Evolutionary conservation across 257 asterid genomes (phyloP).

Genomic region (Orobanche coerulescens): DNA sequence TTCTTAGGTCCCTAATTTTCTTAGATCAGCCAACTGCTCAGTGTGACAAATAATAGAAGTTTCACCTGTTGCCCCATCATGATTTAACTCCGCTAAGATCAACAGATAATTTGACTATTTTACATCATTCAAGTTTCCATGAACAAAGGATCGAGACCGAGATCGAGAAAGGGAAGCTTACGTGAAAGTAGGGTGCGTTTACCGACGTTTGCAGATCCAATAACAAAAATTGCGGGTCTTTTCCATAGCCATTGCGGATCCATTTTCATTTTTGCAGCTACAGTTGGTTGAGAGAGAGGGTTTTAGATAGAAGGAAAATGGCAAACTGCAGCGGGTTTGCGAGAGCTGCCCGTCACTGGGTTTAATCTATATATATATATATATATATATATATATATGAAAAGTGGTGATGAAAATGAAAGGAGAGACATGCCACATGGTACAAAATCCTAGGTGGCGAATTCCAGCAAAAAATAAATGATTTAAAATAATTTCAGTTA

Average conservation of each 20-base stretch:
- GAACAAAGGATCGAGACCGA: slow-evolving; percentile 5
- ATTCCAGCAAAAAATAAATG: no score
- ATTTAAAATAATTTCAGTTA: no score
- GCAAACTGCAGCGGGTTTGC: no score
- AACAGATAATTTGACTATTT: background rate
- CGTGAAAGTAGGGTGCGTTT: slow-evolving; percentile 82
- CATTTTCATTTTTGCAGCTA: slow-evolving; percentile 18
- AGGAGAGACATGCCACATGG: no score
- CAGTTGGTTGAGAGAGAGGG: background rate
- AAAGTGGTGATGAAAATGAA: no score
- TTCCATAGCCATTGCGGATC: slow-evolving; percentile 50
- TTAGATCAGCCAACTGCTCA: background rate
- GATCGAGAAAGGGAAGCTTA: slow-evolving; percentile 29
- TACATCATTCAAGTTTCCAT: background rate
- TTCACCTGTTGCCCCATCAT: background rate
- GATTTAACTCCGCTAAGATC: background rate
- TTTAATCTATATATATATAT: no score
- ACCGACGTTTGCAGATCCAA: slow-evolving; percentile 84
- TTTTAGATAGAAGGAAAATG: background rate
- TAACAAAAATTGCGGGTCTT: slow-evolving; percentile 59
- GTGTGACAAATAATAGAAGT: background rate
- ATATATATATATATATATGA: no score
- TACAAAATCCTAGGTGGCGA: no score
- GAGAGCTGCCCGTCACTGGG: no score
- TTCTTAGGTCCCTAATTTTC: background rate